Conservation (phyloP, 108 stramenopile genomes). For the Aurantiochytrium sp. region DNA sequence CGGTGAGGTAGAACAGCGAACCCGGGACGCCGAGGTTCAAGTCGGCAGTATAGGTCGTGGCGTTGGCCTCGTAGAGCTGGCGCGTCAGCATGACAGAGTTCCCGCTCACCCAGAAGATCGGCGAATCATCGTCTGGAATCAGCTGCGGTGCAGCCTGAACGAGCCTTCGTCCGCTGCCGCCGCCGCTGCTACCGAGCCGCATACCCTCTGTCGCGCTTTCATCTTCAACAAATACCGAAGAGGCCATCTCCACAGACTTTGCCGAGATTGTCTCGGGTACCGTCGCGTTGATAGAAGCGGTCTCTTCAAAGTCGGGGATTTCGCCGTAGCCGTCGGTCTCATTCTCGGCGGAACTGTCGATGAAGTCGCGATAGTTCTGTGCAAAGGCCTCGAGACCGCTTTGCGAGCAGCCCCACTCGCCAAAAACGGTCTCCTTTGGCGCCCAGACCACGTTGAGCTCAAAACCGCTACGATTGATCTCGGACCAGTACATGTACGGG, state of each 20-base stretch:
- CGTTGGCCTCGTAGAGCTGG: not conserved
- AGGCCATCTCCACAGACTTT: not conserved
- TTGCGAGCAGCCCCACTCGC: not conserved
- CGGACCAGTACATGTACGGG: not conserved
- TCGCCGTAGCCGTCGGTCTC: not conserved
- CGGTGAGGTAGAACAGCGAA: not conserved
- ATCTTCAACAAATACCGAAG: no score
- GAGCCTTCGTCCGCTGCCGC: no score
- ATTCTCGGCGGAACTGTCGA: not conserved
- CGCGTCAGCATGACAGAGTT: not conserved
- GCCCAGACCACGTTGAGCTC: not conserved
- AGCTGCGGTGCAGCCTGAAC: not conserved
- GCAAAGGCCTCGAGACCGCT: not conserved
- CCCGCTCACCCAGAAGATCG: not conserved
- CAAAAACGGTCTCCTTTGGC: not conserved
- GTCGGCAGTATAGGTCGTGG: not conserved
- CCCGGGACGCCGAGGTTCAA: not conserved
- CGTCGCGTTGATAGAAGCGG: not conserved
- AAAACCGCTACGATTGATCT: not conserved
- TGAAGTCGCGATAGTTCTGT: not conserved
- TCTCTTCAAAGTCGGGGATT: not conserved
- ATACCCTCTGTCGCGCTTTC: no score
- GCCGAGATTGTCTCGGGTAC: not conserved
- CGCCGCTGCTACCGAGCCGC: no score
- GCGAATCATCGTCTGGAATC: not conserved